Conservation (phyloP, 2,329 filamentous ascomycete genomes). For the Trichophyton benhamiae region DNA sequence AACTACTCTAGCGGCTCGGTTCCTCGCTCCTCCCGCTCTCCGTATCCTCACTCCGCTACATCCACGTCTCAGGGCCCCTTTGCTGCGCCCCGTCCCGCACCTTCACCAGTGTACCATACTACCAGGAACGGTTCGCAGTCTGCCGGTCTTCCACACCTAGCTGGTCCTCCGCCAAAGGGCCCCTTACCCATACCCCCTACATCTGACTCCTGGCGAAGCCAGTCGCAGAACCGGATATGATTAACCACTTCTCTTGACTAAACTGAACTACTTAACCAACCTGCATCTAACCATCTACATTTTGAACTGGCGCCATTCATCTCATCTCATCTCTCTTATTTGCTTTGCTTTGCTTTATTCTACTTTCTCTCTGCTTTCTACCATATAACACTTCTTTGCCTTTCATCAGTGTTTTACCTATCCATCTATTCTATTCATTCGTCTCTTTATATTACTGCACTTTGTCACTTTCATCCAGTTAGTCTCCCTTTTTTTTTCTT, state of each 20-base stretch:
- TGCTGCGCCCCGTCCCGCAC: slow-evolving; percentile 10
- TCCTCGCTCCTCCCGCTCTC: slow-evolving; percentile 2
- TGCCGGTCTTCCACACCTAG: slow-evolving; percentile 53
- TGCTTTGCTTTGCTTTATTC: not conserved
- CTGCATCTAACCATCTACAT: slow-evolving; percentile 1
- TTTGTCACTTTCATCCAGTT: not conserved
- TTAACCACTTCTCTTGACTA: not conserved
- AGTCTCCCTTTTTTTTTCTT: not conserved
- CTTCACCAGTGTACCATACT: slow-evolving; percentile 7
- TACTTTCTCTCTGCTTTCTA: no score
- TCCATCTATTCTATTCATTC: not conserved
- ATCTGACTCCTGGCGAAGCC: slow-evolving; percentile 2
- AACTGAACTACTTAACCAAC: not conserved
- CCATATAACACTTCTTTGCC: no score
- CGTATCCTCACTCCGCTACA: slow-evolving; percentile 6
- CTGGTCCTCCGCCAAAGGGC: slow-evolving; percentile 45
- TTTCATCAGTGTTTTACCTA: not conserved
- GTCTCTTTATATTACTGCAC: not conserved
- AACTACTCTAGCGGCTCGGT: not conserved
- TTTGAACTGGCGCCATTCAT: not conserved
- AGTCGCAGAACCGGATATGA: slow-evolving; percentile 2
- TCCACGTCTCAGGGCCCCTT: slow-evolving; percentile 9
- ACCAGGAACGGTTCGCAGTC: slow-evolving; percentile 26
- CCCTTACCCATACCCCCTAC: slow-evolving; percentile 47
- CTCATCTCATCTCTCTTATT: not conserved